Evolutionary conservation across 257 asterid genomes (phyloP).

Genomic region (Buddleja alternifolia): DNA sequence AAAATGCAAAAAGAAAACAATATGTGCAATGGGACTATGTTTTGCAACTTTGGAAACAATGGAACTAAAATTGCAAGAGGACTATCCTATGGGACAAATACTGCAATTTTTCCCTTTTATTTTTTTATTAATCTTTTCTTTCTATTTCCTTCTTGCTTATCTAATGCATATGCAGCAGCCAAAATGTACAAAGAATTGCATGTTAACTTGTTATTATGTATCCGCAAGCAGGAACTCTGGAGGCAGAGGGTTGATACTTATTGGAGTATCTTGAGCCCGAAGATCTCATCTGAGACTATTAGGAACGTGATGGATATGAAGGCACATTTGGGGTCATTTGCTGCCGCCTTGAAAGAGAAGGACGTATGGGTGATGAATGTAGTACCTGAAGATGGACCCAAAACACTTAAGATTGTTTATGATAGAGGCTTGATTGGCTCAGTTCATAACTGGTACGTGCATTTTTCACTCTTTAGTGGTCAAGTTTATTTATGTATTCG

Average conservation of each 20-base stretch:
- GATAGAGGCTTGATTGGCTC: conserved; percentile 89
- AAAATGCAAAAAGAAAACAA: no score
- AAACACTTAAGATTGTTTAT: conserved; percentile 74
- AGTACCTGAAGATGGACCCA: conserved; percentile 84
- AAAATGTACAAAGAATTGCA: conserved; percentile 4
- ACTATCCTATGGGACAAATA: no score
- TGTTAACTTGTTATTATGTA: conserved; percentile 7
- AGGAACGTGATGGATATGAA: conserved; percentile 93
- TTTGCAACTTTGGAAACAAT: no score
- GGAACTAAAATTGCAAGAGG: no score
- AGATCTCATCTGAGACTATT: conserved; percentile 55
- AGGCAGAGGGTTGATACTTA: conserved; percentile 70
- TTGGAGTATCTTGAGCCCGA: conserved; percentile 67
- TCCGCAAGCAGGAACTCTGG: conserved; percentile 64
- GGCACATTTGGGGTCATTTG: conserved; percentile 84
- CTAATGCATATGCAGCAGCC: conserved; percentile 4
- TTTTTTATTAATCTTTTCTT: not conserved
- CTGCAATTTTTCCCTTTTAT: no score
- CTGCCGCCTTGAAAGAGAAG: conserved; percentile 80
- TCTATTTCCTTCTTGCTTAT: not conserved
- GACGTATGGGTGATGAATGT: conserved; percentile 93
- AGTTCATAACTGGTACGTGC: conserved; percentile 66
- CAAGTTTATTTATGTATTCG: not conserved
- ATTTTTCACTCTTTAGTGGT: not conserved
- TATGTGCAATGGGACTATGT: no score